Evolutionary conservation across 306 rosid species (phyloP), one percentile per base, ranked within the genome.

Genomic region (Hylodesmum podocarpum): DNA sequence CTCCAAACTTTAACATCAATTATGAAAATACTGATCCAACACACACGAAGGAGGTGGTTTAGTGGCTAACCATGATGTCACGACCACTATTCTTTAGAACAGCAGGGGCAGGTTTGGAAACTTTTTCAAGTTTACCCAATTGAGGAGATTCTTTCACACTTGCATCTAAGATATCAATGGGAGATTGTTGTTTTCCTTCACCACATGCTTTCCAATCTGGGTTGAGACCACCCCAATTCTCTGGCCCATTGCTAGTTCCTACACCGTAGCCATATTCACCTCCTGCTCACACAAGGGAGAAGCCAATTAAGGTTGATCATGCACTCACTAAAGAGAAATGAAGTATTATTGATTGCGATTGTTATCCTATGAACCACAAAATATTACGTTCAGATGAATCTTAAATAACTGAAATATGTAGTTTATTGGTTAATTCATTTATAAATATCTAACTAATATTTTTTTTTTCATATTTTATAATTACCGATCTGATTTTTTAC

Each of bases 181-280:
- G 98, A 83, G 97, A 93, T 69, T 93, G 98, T 59, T 27, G 31
- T 78, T 86, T 86, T 28, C 97, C 98, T 24, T 39, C 65, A 7
- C 71, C 85, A 82, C 97, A 93, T 31, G 28, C 34, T 81, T 86
- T 71, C 98, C 98, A 91, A 34, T 84, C 47, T 37, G 94, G 86
- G 43, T 91, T 70, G 8, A 93, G n/a, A 3, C 46, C 2, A 7
- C 91, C 86, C 98, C 98, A 93, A 36, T 75, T 66, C 70, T 83
- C 80, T 81, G 94, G 98, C 66, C 97, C 97, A 41, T 76, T 86
- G 6, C 80, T 83, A 78, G 14, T 70, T 80, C 89, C 90, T 70
- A 84, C 80, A 10, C 13, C 16, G 62, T 91, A 93, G 58, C 41
- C 40, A 66, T 72, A 91, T 63, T 83, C 93, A 53, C 79, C 79